phyloP scores from a whole-genome alignment of 768 basidiomycete genomes.

The Russula brevipes region DNA sequence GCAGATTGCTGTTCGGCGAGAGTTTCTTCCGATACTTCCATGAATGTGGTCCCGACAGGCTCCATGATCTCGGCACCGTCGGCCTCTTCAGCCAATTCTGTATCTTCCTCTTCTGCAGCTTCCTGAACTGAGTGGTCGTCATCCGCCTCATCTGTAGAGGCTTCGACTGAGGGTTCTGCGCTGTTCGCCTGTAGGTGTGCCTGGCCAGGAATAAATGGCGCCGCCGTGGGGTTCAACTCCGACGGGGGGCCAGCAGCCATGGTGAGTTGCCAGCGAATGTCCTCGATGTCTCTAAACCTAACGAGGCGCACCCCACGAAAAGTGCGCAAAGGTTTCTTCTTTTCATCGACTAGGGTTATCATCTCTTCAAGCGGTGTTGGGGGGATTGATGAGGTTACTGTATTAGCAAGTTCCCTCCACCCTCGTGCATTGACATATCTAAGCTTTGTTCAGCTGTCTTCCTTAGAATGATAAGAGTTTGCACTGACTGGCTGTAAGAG shows the following conservation, averaged over 20 bases:
- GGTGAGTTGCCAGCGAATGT: conserved; percentile 14
- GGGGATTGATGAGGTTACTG: conserved; percentile 11
- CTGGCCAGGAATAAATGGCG: conserved; percentile 11
- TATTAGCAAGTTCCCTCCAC: background rate
- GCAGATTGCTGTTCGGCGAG: conserved; percentile 3
- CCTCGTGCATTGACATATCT: conserved; percentile 15
- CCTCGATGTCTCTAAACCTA: conserved; percentile 8
- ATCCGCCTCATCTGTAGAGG: background rate
- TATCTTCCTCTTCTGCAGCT: conserved; percentile 13
- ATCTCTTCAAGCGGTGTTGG: conserved; percentile 18
- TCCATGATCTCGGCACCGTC: conserved; percentile 12
- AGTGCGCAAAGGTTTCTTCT: background rate
- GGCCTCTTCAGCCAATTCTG: background rate
- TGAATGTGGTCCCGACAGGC: conserved; percentile 6
- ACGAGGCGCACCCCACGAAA: background rate
- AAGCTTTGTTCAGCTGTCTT: background rate
- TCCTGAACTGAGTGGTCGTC: background rate
- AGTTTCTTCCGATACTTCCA: background rate
- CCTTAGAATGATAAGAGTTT: background rate
- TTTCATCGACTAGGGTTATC: conserved; percentile 8
- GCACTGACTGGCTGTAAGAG: conserved; percentile 1
- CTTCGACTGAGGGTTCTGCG: background rate
- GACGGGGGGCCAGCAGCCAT: conserved; percentile 6
- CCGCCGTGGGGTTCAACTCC: conserved; percentile 11
- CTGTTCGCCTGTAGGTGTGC: background rate